Percentiles rank a stretch among this genome's conserved stretches.
phyloP scores from a whole-genome alignment of 805 yeast species.

The Barnettozyma populi region DNA sequence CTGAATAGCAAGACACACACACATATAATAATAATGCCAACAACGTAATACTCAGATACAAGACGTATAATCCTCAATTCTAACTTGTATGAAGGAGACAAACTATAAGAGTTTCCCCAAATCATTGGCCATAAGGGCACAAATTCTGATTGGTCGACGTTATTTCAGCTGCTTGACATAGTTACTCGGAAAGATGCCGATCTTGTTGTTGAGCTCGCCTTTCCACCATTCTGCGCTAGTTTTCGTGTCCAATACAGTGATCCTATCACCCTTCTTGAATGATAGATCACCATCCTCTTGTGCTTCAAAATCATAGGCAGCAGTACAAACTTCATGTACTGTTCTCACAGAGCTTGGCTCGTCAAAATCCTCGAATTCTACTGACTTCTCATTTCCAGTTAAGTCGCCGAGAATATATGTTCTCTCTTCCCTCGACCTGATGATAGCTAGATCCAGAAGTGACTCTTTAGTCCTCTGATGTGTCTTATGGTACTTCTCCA shows the following conservation, averaged over 20 bases:
- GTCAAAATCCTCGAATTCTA: not conserved
- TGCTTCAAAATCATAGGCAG: constrained; percentile 35
- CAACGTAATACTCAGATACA: not conserved
- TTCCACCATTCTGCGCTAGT: constrained; percentile 21
- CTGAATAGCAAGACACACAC: not conserved
- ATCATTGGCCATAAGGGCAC: too few relatives aligned
- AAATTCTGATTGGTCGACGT: too few relatives aligned
- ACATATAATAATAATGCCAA: not conserved
- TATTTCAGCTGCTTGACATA: constrained; percentile 10
- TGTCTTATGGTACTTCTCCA: constrained; percentile 5
- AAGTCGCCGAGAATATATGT: not conserved
- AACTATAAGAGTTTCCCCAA: not conserved
- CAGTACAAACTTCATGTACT: constrained; percentile 29
- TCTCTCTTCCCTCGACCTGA: constrained; percentile 8
- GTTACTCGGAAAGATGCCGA: constrained; percentile 21
- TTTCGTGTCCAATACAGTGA: constrained; percentile 30
- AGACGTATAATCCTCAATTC: not conserved
- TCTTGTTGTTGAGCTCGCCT: constrained; percentile 16
- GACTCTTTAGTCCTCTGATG: not conserved
- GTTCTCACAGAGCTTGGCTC: constrained; percentile 12
- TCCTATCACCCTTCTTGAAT: constrained; percentile 38
- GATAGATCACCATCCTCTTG: constrained; percentile 37
- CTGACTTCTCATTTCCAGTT: not conserved
- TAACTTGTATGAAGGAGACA: too few relatives aligned
- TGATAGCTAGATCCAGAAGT: constrained; percentile 6